Evolutionary conservation across 73 alveolate species (phyloP), one percentile per base, ranked within the genome.

Genomic region (Symbiodinium pilosum): DNA sequence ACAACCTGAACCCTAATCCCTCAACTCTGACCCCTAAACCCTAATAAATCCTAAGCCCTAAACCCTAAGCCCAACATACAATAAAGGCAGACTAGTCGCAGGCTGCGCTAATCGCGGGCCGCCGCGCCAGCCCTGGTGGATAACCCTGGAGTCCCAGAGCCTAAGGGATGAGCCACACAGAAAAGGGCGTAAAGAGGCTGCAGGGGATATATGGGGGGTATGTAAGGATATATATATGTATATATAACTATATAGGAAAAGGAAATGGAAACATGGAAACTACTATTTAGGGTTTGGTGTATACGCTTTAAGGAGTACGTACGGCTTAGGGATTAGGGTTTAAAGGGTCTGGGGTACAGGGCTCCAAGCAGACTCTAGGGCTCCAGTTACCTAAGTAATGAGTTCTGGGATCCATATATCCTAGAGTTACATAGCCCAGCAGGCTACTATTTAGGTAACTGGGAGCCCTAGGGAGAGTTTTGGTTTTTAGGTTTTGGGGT

Each of bases 41-140:
- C 59, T 56, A 56, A 16, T 51, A 2, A 24, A 24, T 51, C 21
- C 68, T 56, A 56, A 16, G 9, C 32, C 32, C 38, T 18, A 56
- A 5, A 18, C 75, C 38, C 36, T 6, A 2, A 56, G 7, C 75
- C 75, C 38, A n/a, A n/a, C n/a, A n/a, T n/a, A 0, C 75, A 3
- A 16, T 0, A 4, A 56, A 6, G 16, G 28, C 75, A 26, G 36
- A 16, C 75, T 34, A 56, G 75, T 34, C 75, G 32, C 75, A 42
- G 98, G 98, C 43, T 43, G 81, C 28, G 98, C 98, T 64, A 69
- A 34, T 11, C 98, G 88, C 1, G 98, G 98, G 26, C 98, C 98
- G 0, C 98, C 98, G 3, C 64, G 56, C 98, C 98, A 92, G 88
- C 98, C 98, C 91, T 92, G 98, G 91, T 92, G 98, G 43, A 92